Conservation (phyloP, 2,329 filamentous ascomycete genomes). For the Fusarium denticulatum region DNA sequence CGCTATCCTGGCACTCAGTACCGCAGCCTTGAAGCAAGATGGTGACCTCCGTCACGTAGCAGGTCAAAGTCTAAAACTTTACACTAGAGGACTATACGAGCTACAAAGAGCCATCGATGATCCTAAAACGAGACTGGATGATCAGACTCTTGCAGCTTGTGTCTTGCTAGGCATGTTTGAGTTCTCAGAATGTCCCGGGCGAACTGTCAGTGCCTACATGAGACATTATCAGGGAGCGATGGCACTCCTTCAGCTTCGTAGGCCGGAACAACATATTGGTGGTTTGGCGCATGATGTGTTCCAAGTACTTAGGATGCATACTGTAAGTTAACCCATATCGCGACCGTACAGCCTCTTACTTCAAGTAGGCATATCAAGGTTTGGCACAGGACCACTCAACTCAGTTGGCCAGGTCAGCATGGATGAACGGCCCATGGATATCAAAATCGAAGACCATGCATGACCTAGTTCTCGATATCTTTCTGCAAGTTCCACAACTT, state of each 20-base stretch:
- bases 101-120: background rate
- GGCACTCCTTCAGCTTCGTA: background rate
- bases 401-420: fast-evolving
- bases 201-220: background rate
- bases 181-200: background rate
- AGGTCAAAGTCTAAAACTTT: background rate
- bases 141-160: background rate
- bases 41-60: background rate
- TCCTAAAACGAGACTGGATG: fast-evolving
- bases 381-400: fast-evolving
- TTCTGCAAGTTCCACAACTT: background rate
- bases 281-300: background rate
- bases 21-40: background rate
- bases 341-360: fast-evolving
- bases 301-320: background rate
- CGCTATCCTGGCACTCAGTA: background rate
- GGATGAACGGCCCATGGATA: background rate
- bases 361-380: background rate
- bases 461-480: background rate
- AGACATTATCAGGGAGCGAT: background rate
- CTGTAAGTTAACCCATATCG: fast-evolving
- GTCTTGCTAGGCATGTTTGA: background rate
- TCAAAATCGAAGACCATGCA: background rate
- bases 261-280: fast-evolving
- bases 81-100: background rate